These are phyloP conservation scores for Hyaloscypha finlandica DNA, from an alignment of 495 filamentous ascomycete genomes.

Conservation along the genomic window DNA sequence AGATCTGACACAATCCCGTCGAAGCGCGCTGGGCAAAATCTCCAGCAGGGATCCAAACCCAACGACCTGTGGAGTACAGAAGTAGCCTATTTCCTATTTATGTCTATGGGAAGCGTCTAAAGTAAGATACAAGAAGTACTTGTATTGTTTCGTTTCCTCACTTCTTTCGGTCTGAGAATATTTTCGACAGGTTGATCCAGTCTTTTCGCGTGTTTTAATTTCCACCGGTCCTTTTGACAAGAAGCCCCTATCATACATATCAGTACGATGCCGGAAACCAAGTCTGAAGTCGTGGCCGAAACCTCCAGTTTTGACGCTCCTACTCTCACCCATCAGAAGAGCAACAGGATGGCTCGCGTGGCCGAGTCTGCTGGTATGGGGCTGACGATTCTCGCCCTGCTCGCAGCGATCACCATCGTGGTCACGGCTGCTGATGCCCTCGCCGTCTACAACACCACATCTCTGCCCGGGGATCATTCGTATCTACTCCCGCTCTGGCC, in stretches of 20 bases:
- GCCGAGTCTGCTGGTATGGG: conserved; percentile 46
- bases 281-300: conserved; percentile 13
- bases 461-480: conserved; percentile 33
- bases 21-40: not conserved
- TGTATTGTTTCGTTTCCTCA: conserved; percentile 31
- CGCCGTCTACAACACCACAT: conserved; percentile 50
- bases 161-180: conserved; percentile 1
- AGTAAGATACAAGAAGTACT: conserved; percentile 23
- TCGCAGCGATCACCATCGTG: conserved; percentile 50
- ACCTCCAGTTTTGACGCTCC: conserved; percentile 26
- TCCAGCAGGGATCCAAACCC: not conserved
- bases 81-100: conserved; percentile 28
- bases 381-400: conserved; percentile 48
- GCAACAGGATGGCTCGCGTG: conserved; percentile 20
- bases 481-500: conserved; percentile 54
- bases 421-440: conserved; percentile 50
- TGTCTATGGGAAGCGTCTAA: conserved; percentile 29
- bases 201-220: conserved; percentile 7
- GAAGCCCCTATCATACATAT: not conserved
- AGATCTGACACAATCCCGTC: conserved; percentile 23
- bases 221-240: not conserved
- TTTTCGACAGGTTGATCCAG: conserved; percentile 26
- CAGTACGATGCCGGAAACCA: conserved; percentile 21
- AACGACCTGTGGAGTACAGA: not conserved
- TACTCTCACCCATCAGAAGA: conserved; percentile 8